These are phyloP conservation scores for Penicillium occitanis DNA, from an alignment of 2,329 filamentous ascomycete genomes.

Conservation along the genomic window DNA sequence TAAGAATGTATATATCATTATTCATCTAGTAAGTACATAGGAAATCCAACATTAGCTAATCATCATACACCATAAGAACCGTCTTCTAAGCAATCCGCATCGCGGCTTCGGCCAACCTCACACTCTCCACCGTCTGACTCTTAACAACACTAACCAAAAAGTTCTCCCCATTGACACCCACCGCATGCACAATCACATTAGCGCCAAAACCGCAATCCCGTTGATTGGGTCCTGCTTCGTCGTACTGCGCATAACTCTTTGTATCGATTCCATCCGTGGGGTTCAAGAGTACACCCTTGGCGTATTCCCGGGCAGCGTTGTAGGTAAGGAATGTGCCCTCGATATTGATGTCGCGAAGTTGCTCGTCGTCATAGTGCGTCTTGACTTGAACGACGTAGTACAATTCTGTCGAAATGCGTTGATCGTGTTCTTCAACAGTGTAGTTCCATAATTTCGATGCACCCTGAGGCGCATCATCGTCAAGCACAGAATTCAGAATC, in stretches of 20 bases:
- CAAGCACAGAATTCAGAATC: slow-evolving; percentile 24
- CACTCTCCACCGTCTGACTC: slow-evolving; percentile 30
- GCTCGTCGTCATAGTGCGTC: slow-evolving; percentile 27
- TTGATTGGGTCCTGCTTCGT: slow-evolving; percentile 28
- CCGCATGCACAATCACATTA: slow-evolving; percentile 34
- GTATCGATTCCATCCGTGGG: slow-evolving; percentile 25
- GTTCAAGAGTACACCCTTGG: slow-evolving; percentile 25
- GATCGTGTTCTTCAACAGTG: slow-evolving; percentile 23
- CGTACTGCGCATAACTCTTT: slow-evolving; percentile 31
- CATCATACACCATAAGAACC: not conserved
- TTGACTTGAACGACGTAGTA: slow-evolving; percentile 32
- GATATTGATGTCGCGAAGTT: slow-evolving; percentile 27
- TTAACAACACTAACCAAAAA: slow-evolving; percentile 31
- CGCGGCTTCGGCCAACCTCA: slow-evolving; percentile 28
- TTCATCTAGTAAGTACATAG: not conserved
- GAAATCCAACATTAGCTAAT: not conserved
- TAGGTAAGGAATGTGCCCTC: slow-evolving; percentile 29
- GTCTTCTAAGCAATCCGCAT: slow-evolving; percentile 9
- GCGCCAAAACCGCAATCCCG: slow-evolving; percentile 33
- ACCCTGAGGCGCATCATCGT: not conserved
- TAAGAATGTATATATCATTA: not conserved
- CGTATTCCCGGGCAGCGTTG: slow-evolving; percentile 28
- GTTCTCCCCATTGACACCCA: slow-evolving; percentile 29
- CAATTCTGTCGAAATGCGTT: slow-evolving; percentile 28
- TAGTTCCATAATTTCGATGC: slow-evolving; percentile 15